Percentiles rank a stretch among this genome's conserved stretches.
Conservation (phyloP, 78 protist species). For the Capsaspora owczarzaki region DNA sequence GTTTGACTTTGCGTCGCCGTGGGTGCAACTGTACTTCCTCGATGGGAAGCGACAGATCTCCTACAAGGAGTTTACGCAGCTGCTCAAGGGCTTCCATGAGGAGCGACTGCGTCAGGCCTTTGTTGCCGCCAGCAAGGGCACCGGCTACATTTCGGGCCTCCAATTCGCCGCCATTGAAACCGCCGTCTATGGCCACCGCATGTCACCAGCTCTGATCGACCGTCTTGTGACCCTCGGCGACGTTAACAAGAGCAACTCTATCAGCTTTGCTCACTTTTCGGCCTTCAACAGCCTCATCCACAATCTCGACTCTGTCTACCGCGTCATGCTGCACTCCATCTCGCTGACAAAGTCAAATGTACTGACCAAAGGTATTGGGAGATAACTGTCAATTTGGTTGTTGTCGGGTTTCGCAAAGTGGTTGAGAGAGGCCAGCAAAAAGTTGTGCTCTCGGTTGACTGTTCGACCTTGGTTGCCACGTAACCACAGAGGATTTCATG, state of each 20-base stretch:
- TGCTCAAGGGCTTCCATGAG: not conserved
- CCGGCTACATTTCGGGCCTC: not conserved
- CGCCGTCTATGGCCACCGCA: too few relatives aligned
- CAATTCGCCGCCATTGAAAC: not conserved
- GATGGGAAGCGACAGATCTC: not conserved
- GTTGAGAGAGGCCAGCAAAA: too few relatives aligned
- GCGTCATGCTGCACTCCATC: not conserved
- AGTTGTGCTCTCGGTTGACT: too few relatives aligned
- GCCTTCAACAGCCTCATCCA: not conserved
- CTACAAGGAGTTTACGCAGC: conserved; percentile 8
- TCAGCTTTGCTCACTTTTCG: not conserved
- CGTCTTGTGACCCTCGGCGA: not conserved
- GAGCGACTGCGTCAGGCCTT: not conserved
- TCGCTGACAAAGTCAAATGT: not conserved
- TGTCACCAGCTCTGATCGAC: not conserved
- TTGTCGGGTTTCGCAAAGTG: too few relatives aligned
- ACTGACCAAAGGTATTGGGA: too few relatives aligned
- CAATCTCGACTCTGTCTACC: not conserved
- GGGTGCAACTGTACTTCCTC: too few relatives aligned
- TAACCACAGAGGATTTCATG: too few relatives aligned
- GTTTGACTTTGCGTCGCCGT: too few relatives aligned
- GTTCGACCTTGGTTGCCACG: too few relatives aligned
- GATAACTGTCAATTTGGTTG: too few relatives aligned
- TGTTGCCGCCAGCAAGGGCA: not conserved
- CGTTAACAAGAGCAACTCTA: not conserved